Evolutionary conservation across 2,329 filamentous ascomycete species (phyloP).

Genomic region (Sclerotinia subarctica): DNA sequence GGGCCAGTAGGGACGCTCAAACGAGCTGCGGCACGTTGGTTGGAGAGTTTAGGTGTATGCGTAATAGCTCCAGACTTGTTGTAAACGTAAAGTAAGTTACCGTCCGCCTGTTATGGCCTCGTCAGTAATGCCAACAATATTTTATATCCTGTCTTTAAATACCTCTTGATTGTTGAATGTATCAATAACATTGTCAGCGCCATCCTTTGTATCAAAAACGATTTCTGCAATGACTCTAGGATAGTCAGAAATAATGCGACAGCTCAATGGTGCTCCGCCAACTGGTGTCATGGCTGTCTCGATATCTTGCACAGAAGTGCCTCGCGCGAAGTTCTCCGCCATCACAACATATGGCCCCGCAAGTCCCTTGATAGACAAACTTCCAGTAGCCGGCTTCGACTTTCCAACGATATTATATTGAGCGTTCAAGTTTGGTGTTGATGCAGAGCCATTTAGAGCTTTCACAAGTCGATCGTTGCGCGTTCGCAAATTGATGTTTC

Average conservation of each 20-base stretch:
- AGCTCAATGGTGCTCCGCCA: slow-evolving; percentile 66
- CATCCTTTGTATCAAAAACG: slow-evolving; percentile 67
- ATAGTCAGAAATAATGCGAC: slow-evolving; percentile 61
- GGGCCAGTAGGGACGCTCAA: slow-evolving; percentile 33
- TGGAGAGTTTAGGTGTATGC: neutral
- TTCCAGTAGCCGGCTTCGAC: slow-evolving; percentile 40
- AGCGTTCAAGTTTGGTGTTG: slow-evolving; percentile 37
- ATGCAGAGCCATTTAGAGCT: slow-evolving; percentile 34
- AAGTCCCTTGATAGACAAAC: slow-evolving; percentile 70
- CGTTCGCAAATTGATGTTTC: slow-evolving; percentile 27
- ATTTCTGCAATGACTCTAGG: slow-evolving; percentile 78
- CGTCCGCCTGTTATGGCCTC: slow-evolving; percentile 59
- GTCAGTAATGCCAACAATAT: neutral
- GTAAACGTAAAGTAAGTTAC: slow-evolving; percentile 69
- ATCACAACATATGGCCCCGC: slow-evolving; percentile 70
- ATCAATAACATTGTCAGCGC: slow-evolving; percentile 69
- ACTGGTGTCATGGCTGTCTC: slow-evolving; percentile 76
- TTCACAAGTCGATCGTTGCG: slow-evolving; percentile 34
- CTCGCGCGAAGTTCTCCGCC: slow-evolving; percentile 77
- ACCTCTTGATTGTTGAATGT: slow-evolving; percentile 79
- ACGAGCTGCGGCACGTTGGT: slow-evolving; percentile 11
- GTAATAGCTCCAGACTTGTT: slow-evolving; percentile 51
- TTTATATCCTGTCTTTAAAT: slow-evolving; percentile 35
- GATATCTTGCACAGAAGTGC: slow-evolving; percentile 78
- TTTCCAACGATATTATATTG: slow-evolving; percentile 40